A percentile compares a stretch with the other conserved stretches of the same genome.
These are phyloP conservation scores for Houttuynia cordata DNA, from an alignment of 164 flowering plant species.

Conservation along the genomic window DNA sequence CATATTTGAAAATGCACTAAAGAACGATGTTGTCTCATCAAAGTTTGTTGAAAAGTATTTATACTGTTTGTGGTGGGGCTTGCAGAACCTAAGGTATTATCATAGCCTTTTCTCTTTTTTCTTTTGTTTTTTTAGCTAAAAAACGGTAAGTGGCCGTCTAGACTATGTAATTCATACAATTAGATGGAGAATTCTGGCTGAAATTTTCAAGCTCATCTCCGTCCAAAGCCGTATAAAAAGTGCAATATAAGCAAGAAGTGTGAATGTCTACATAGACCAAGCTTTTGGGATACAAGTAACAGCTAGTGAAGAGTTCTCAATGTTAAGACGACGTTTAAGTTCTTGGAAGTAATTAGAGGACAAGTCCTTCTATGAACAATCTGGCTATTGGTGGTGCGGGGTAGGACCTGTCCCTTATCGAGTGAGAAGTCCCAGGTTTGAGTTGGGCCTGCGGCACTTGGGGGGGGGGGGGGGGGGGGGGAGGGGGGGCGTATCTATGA, in stretches of 20 bases:
- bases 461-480: too few species aligned
- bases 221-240: too few species aligned
- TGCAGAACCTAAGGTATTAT: slow-evolving; percentile 73
- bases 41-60: slow-evolving; percentile 57
- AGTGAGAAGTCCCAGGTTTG: too few species aligned
- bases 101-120: neutral
- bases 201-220: too few species aligned
- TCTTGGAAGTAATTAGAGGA: neutral
- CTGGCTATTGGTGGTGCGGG: too few species aligned
- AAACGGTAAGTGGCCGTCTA: neutral
- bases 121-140: neutral
- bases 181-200: too few species aligned
- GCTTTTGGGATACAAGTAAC: neutral
- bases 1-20: slow-evolving; percentile 56
- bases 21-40: slow-evolving; percentile 46
- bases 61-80: slow-evolving; percentile 97
- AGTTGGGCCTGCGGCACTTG: too few species aligned
- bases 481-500: too few species aligned
- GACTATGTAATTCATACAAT: too few species aligned
- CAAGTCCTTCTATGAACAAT: too few species aligned
- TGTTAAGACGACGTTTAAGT: neutral
- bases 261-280: neutral
- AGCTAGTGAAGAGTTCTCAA: neutral
- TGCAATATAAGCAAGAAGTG: neutral
- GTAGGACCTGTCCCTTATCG: too few species aligned